These are phyloP conservation scores for Epichloe elymi DNA, from an alignment of 2,329 filamentous ascomycete species.

Conservation along the genomic window DNA sequence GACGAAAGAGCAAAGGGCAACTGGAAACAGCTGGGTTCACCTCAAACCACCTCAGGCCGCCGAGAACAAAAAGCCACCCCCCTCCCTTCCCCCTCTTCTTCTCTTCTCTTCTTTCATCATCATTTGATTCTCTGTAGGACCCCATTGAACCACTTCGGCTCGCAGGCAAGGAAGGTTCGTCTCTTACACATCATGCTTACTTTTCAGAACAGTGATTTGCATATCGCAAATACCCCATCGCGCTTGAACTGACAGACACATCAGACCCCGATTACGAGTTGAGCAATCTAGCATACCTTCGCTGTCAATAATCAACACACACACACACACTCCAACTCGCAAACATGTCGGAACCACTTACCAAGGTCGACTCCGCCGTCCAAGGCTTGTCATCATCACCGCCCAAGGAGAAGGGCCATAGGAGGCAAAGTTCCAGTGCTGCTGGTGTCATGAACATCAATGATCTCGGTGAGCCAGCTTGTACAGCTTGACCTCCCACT, in stretches of 20 bases:
- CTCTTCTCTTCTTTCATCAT: slow-evolving; percentile 13
- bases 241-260: not conserved
- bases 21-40: slow-evolving; percentile 2
- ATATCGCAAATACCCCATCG: not conserved
- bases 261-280: not conserved
- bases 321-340: not conserved
- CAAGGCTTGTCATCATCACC: slow-evolving; percentile 61
- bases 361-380: slow-evolving; percentile 86
- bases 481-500: not conserved
- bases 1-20: slow-evolving; percentile 23
- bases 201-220: not conserved
- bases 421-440: slow-evolving; percentile 59
- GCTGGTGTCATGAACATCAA: slow-evolving; percentile 62
- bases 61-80: slow-evolving; percentile 18
- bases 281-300: not conserved
- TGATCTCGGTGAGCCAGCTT: slow-evolving; percentile 59
- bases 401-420: slow-evolving; percentile 51
- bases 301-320: not conserved
- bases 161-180: slow-evolving; percentile 5
- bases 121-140: slow-evolving; percentile 1
- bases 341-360: slow-evolving; percentile 43
- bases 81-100: slow-evolving; percentile 7
- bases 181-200: not conserved
- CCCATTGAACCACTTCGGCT: slow-evolving; percentile 7
- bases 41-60: slow-evolving; percentile 9